phyloP scores from a whole-genome alignment of 345 rosid species.

The Arabidopsis arenosa region DNA sequence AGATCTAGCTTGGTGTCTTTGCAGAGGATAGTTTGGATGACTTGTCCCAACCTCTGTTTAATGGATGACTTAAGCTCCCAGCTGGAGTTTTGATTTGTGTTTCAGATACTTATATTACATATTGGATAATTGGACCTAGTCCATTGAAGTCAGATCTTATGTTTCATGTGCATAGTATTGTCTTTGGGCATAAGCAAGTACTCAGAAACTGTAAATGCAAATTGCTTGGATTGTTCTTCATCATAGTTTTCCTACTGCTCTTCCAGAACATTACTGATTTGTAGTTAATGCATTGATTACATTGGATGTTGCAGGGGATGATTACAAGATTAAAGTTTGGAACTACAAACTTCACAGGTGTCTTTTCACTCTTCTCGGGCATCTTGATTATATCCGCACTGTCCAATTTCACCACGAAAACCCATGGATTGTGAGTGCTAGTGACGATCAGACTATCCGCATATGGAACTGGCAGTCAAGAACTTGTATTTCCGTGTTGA shows the following conservation, averaged over 20 bases:
- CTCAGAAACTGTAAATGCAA: slow-evolving; percentile 4
- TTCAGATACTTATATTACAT: not conserved
- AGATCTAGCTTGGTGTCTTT: slow-evolving; percentile 17
- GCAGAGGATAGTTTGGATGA: not conserved
- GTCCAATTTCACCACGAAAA: slow-evolving; percentile 97
- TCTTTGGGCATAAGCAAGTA: slow-evolving; percentile 3
- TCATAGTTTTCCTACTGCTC: not conserved
- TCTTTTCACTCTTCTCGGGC: slow-evolving; percentile 94
- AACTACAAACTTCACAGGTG: slow-evolving; percentile 90
- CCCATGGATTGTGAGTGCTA: slow-evolving; percentile 99
- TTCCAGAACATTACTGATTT: slow-evolving; percentile 4
- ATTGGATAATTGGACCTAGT: not conserved
- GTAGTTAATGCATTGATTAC: slow-evolving; percentile 1
- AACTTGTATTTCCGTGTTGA: slow-evolving; percentile 89
- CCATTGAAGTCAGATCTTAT: not conserved
- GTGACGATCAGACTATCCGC: slow-evolving; percentile 98
- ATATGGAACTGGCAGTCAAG: slow-evolving; percentile 99
- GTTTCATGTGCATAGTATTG: not conserved
- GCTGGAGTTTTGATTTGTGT: slow-evolving; percentile 21
- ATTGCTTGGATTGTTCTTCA: slow-evolving; percentile 31
- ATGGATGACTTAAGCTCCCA: slow-evolving; percentile 5
- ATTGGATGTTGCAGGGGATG: slow-evolving; percentile 72
- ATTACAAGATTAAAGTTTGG: slow-evolving; percentile 98
- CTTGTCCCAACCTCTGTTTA: not conserved
- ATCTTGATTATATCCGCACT: slow-evolving; percentile 94